phyloP scores from a whole-genome alignment of 805 yeast species.

The Yamadazyma ubonensis region DNA sequence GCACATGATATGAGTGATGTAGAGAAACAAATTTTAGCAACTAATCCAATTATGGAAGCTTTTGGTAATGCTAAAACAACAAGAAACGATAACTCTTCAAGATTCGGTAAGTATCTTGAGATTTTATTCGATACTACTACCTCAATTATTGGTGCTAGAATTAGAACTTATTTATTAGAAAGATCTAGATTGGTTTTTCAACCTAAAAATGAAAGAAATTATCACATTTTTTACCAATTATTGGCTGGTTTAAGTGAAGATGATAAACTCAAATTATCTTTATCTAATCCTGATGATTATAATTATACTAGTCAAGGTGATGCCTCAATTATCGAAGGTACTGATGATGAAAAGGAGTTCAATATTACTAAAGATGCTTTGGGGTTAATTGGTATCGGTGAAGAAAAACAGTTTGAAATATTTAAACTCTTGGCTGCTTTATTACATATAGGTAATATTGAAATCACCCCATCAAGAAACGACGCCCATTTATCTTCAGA shows the following conservation, averaged over 20 bases:
- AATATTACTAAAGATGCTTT: constrained; percentile 74
- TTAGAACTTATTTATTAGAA: constrained; percentile 88
- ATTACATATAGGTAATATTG: constrained; percentile 90
- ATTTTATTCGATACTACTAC: constrained; percentile 75
- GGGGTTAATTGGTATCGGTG: constrained; percentile 69
- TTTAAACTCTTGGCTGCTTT: constrained; percentile 83
- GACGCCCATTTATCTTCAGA: constrained; percentile 81
- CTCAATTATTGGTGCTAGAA: constrained; percentile 89
- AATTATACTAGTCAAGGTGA: constrained; percentile 91
- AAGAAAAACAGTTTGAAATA: constrained; percentile 59
- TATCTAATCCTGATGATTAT: constrained; percentile 66
- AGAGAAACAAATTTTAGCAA: constrained; percentile 92
- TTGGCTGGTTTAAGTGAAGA: constrained; percentile 66
- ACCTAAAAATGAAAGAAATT: constrained; percentile 86
- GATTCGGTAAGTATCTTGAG: constrained; percentile 95
- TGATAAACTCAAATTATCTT: constrained; percentile 56
- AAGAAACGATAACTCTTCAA: constrained; percentile 94
- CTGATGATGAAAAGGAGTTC: constrained; percentile 83
- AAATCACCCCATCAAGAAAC: constrained; percentile 77
- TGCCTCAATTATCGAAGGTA: constrained; percentile 62
- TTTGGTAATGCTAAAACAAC: constrained; percentile 98
- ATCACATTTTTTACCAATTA: constrained; percentile 91
- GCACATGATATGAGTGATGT: constrained; percentile 78
- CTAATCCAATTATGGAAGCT: constrained; percentile 96
- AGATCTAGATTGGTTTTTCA: constrained; percentile 94